Evolutionary conservation across 1,284 basidiomycete species (phyloP).

Genomic region (Cutaneotrichosporon cavernicola): DNA sequence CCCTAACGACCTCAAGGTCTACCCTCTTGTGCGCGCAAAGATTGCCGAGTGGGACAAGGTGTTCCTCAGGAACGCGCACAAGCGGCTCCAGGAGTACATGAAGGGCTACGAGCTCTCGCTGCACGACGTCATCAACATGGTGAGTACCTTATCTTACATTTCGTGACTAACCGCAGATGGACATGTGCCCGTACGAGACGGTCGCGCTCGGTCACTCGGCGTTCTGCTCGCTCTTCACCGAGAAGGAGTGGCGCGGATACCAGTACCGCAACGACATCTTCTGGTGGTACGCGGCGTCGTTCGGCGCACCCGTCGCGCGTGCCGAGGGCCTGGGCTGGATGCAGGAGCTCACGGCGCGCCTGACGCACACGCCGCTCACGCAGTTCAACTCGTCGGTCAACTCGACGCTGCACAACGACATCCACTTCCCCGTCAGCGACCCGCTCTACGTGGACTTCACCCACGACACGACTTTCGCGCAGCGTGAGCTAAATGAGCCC

Average conservation of each 20-base stretch:
- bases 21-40: constrained; percentile 28
- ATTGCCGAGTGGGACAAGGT: constrained; percentile 62
- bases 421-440: constrained; percentile 64
- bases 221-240: constrained; percentile 62
- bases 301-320: constrained; percentile 50
- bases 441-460: constrained; percentile 56
- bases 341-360: constrained; percentile 52
- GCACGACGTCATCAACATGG: constrained; percentile 61
- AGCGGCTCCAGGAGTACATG: constrained; percentile 63
- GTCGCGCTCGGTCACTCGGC: constrained; percentile 56
- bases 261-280: constrained; percentile 58
- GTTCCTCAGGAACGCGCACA: constrained; percentile 67
- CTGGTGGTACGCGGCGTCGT: constrained; percentile 53
- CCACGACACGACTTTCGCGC: constrained; percentile 50
- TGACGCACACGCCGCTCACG: constrained; percentile 56
- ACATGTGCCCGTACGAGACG: constrained; percentile 61
- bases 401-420: constrained; percentile 59
- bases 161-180: constrained; percentile 51
- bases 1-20: constrained; percentile 31
- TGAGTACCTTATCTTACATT: constrained; percentile 17
- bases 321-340: constrained; percentile 55
- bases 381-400: constrained; percentile 62
- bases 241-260: constrained; percentile 66
- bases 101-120: constrained; percentile 67
- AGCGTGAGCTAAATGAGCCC: constrained; percentile 29